phyloP scores from a whole-genome alignment of 2,329 filamentous ascomycete species.

The Hymenoscyphus salicellus region DNA sequence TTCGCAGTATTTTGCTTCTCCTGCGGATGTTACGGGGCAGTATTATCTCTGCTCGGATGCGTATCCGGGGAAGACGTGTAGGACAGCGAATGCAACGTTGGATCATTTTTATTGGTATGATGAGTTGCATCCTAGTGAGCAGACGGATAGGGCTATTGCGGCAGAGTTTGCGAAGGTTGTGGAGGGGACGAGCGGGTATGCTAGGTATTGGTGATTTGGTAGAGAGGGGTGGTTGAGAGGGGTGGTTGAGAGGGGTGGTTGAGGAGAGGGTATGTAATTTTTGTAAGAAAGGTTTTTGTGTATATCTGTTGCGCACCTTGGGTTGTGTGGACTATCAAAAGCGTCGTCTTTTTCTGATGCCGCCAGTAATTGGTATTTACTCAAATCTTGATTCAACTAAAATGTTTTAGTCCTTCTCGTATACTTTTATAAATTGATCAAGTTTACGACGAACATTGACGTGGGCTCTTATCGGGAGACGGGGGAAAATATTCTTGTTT shows the following conservation, averaged over 20 bases:
- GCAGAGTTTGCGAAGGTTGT: slow-evolving; percentile 55
- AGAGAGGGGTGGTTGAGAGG: neutral
- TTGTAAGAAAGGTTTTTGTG: neutral
- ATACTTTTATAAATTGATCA: too few relatives aligned
- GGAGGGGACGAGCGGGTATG: slow-evolving; percentile 41
- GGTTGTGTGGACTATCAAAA: too few relatives aligned
- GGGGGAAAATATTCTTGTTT: too few relatives aligned
- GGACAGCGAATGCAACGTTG: slow-evolving; percentile 38
- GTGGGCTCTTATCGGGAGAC: too few relatives aligned
- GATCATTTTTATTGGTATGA: slow-evolving; percentile 73
- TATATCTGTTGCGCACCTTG: too few relatives aligned
- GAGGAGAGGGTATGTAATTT: neutral
- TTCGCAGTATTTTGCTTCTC: slow-evolving; percentile 57
- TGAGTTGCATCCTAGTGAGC: slow-evolving; percentile 67
- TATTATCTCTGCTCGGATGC: slow-evolving; percentile 51
- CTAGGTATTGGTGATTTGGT: slow-evolving; percentile 33
- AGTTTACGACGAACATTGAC: too few relatives aligned
- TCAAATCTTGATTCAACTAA: too few relatives aligned
- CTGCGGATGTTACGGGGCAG: slow-evolving; percentile 59
- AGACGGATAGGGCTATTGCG: slow-evolving; percentile 57
- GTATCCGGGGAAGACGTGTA: slow-evolving; percentile 36
- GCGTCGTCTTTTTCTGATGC: too few relatives aligned
- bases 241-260: neutral
- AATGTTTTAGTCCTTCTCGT: too few relatives aligned
- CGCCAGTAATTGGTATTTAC: too few relatives aligned